phyloP scores from a whole-genome alignment of 371 early-diverging fungal species.

The Fennellomyces sp. region DNA sequence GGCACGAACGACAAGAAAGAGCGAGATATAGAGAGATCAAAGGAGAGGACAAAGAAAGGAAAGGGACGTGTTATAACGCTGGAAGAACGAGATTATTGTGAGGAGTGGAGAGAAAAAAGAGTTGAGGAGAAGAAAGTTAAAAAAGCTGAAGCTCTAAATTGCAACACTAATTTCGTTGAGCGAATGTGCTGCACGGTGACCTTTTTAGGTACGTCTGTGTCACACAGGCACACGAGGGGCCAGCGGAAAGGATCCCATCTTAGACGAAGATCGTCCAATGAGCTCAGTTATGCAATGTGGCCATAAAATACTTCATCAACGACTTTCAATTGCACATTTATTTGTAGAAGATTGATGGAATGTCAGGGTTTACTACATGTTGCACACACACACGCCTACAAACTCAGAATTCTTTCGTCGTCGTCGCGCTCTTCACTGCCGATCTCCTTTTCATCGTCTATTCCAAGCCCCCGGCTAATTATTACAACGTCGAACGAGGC shows the following conservation, averaged over 20 bases:
- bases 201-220: not conserved
- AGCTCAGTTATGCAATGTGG: not conserved
- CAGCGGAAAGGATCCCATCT: not conserved
- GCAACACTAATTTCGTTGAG: constrained; percentile 3
- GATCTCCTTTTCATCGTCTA: too few species aligned
- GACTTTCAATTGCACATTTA: too few species aligned
- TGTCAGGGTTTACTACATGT: too few species aligned
- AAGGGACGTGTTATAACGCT: not conserved
- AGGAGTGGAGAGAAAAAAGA: not conserved
- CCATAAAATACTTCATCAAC: too few species aligned
- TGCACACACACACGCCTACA: too few species aligned
- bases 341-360: too few species aligned
- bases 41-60: not conserved
- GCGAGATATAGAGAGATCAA: not conserved
- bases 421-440: too few species aligned
- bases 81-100: not conserved
- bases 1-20: not conserved
- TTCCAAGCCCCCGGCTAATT: too few species aligned
- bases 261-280: not conserved
- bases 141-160: not conserved
- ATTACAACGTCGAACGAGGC: too few species aligned
- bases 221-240: not conserved
- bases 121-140: not conserved
- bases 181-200: not conserved
- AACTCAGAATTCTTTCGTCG: too few species aligned